Evolutionary conservation across 2,329 filamentous ascomycete species (phyloP).

Genomic region (Calonectria ilicicola): DNA sequence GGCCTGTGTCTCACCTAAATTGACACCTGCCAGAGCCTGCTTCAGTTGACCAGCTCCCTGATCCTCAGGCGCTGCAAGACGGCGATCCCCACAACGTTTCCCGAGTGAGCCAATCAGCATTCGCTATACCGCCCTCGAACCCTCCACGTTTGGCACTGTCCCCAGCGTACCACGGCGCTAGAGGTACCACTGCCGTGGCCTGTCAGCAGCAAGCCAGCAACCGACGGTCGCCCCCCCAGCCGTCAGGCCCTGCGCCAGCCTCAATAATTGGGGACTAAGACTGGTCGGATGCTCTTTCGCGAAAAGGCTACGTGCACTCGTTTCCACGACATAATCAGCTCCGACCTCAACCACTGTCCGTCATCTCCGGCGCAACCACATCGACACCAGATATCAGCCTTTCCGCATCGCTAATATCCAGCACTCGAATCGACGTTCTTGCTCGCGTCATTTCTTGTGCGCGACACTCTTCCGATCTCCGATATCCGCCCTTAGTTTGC

Average conservation of each 20-base stretch:
- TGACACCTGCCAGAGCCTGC: slow-evolving; percentile 8
- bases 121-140: neutral
- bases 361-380: slow-evolving; percentile 35
- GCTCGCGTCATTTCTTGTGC: slow-evolving; percentile 19
- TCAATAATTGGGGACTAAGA: slow-evolving; percentile 41
- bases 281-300: slow-evolving; percentile 30
- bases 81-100: slow-evolving; percentile 1
- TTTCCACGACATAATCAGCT: slow-evolving; percentile 42
- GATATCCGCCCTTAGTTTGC: slow-evolving; percentile 32
- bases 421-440: slow-evolving; percentile 3
- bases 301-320: slow-evolving; percentile 49
- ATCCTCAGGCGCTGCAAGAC: slow-evolving; percentile 3
- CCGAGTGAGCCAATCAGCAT: slow-evolving; percentile 29
- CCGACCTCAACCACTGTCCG: slow-evolving; percentile 24
- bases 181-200: slow-evolving; percentile 1
- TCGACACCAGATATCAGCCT: slow-evolving; percentile 30
- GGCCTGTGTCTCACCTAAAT: slow-evolving; percentile 22
- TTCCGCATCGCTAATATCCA: slow-evolving; percentile 18
- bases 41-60: slow-evolving; percentile 13
- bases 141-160: neutral
- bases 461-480: slow-evolving; percentile 23
- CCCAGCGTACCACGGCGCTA: slow-evolving; percentile 3
- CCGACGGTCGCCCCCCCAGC: slow-evolving; percentile 31
- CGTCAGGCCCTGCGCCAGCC: slow-evolving; percentile 43
- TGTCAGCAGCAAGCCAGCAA: slow-evolving; percentile 19